phyloP scores from a whole-genome alignment of 768 basidiomycete species.

The Guyanaporus albipodus region DNA sequence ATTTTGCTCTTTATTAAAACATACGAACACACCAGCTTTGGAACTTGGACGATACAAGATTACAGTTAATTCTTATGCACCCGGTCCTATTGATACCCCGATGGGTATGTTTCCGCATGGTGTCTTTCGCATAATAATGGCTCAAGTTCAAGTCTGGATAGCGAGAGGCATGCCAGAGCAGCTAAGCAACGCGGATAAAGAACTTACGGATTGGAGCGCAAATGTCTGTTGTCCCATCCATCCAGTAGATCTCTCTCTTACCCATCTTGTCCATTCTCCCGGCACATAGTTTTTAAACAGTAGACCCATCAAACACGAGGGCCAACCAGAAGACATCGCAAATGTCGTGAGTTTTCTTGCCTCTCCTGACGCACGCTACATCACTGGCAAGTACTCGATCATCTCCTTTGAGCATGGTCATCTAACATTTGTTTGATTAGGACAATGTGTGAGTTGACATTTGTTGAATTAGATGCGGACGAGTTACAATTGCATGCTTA shows the following conservation, averaged over 20 bases:
- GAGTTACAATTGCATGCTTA: background rate
- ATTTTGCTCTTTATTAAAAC: background rate
- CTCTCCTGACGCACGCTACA: conserved; percentile 27
- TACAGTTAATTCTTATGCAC: conserved; percentile 41
- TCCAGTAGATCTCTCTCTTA: background rate
- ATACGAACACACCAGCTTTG: conserved; percentile 2
- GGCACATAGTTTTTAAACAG: background rate
- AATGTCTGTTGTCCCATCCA: conserved; percentile 1
- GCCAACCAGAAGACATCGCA: conserved; percentile 22
- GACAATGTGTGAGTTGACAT: conserved; percentile 1
- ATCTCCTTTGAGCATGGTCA: background rate
- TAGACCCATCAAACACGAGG: conserved; percentile 12
- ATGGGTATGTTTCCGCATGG: conserved; percentile 24
- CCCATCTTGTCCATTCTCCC: background rate
- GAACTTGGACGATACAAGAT: conserved; percentile 35
- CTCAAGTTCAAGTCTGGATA: background rate
- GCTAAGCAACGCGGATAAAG: background rate
- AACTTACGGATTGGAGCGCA: background rate
- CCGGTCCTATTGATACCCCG: conserved; percentile 30
- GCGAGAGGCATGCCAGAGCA: background rate
- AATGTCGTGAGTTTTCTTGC: background rate
- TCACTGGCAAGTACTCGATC: conserved; percentile 14
- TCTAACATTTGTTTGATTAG: background rate
- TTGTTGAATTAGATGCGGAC: background rate
- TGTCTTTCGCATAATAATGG: background rate